Base-by-base conservation (phyloP, 2,329 filamentous ascomycete genomes). In the Fusarium sp. region DNA sequence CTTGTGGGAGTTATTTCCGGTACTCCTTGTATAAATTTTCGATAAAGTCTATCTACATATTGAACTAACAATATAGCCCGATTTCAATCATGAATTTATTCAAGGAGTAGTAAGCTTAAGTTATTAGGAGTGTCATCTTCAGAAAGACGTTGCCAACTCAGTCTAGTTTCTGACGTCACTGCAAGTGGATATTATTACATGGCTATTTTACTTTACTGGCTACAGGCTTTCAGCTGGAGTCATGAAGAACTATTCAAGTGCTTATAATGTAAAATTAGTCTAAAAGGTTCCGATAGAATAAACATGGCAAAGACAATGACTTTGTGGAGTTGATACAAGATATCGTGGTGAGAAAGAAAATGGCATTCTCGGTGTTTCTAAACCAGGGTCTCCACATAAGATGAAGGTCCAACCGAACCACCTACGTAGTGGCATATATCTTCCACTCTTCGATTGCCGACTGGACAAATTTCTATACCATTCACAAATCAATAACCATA, bases 321-420 rank as follows among this genome's bases (percentile, higher is more conserved):
- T 29, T 42, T 25, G 18, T 36, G 49, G 61, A 46, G 27, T 41
- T 46, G 14, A 25, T 27, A 27, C 33, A 49, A 22, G 45, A 17
- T 53, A 25, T 44, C 42, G 27, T 52, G 38, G 39, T 45, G 15
- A 25, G 22, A 25, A 36, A 13, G 38, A 35, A 36, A 7, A 49
- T 27, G 46, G 31, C 17, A 27, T 62, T 54, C 55, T 69, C 55
- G 50, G 55, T 27, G 41, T 27, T 60, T 65, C 42, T 62, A 25
- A 18, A 25, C n/a, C 18, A 12, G 27, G 45, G 55, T 73, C 56
- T 36, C 56, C 65, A 70, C 61, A 67, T 25, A 4, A 41, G 20
- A 25, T 31, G 70, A 63, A 72, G 70, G 70, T 72, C 70, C 65
- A 72, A 49, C 61, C 70, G 70, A 57, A 59, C 46, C 33, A 60